These are phyloP conservation scores for Pestalotiopsis sp. DNA, from an alignment of 2,329 filamentous ascomycete species.

Conservation along the genomic window DNA sequence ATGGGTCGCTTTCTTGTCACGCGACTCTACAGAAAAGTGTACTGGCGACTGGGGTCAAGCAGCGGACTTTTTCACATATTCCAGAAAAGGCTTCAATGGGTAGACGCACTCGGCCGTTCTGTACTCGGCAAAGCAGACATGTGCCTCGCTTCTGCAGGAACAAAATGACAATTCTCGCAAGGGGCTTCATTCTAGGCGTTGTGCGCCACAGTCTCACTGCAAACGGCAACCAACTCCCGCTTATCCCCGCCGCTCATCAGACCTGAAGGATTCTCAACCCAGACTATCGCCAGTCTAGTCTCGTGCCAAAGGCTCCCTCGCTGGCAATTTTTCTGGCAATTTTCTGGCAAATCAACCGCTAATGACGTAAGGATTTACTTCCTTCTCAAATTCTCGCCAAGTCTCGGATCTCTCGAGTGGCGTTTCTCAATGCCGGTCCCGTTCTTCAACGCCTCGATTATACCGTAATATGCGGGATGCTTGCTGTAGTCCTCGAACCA, in stretches of 20 bases:
- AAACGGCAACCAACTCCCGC: too few relatives aligned
- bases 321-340: background rate
- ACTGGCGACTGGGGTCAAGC: background rate
- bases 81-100: background rate
- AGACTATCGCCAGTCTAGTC: background rate
- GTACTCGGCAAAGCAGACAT: background rate
- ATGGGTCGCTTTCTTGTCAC: background rate
- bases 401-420: background rate
- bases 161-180: background rate
- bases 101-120: background rate
- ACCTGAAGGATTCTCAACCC: background rate
- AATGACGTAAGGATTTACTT: background rate
- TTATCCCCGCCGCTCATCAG: too few relatives aligned
- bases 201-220: too few relatives aligned
- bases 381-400: background rate
- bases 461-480: conserved; percentile 45
- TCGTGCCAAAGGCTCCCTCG: background rate
- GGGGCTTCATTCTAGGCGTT: too few relatives aligned
- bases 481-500: conserved; percentile 44
- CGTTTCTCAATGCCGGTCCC: conserved; percentile 18
- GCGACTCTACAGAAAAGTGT: background rate
- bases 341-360: background rate
- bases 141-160: background rate
- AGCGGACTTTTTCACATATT: background rate
- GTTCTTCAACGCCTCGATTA: conserved; percentile 38